Conservation (phyloP, 352 stramenopile species). For the Phytophthora lateralis region DNA sequence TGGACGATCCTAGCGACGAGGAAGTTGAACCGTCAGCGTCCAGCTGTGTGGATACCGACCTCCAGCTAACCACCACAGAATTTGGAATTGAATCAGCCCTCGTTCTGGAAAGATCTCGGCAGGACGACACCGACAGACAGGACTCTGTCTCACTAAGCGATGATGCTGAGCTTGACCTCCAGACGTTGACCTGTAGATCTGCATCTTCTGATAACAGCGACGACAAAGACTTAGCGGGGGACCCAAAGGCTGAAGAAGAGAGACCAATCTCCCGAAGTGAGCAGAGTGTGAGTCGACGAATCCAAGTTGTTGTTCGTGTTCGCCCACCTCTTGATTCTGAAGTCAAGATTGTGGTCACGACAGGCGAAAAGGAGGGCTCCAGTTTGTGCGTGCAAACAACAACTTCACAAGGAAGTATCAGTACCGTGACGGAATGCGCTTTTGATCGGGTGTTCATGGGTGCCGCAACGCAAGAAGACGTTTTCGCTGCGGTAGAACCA, state of each 20-base stretch:
- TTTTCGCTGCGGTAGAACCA: constrained; percentile 75
- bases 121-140: constrained; percentile 9
- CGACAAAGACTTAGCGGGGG: neutral
- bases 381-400: constrained; percentile 34
- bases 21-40: neutral
- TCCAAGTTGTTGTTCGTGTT: constrained; percentile 81
- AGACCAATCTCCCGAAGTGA: constrained; percentile 3
- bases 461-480: constrained; percentile 66
- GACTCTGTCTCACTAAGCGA: neutral
- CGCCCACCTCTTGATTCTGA: constrained; percentile 37
- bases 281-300: constrained; percentile 24
- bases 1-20: neutral
- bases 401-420: constrained; percentile 28
- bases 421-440: constrained; percentile 58
- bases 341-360: constrained; percentile 40
- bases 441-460: constrained; percentile 82
- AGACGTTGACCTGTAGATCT: neutral
- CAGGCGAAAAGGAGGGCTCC: constrained; percentile 31
- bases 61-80: neutral
- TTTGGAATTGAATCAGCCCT: constrained; percentile 3
- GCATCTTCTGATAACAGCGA: neutral
- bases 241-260: neutral
- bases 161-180: neutral
- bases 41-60: neutral
- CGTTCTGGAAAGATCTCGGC: constrained; percentile 3